phyloP scores from a whole-genome alignment of 352 stramenopile species.

The Globisporangium orthogonon region DNA sequence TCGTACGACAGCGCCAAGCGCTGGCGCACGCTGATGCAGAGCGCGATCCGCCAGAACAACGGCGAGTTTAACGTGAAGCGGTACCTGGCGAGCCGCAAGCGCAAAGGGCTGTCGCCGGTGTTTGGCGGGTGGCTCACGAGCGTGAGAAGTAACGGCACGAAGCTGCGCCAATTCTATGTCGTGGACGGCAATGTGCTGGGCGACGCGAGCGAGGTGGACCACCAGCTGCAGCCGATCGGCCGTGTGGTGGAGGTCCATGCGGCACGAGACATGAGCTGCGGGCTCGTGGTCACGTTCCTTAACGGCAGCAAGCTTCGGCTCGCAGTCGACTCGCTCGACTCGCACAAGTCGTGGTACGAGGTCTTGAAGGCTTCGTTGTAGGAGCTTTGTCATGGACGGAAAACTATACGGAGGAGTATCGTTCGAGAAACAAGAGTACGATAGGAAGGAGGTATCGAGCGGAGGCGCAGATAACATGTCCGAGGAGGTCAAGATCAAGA shows the following conservation, averaged over 20 bases:
- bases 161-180: slow-evolving; percentile 72
- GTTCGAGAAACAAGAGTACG: no score
- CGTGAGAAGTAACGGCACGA: slow-evolving; percentile 23
- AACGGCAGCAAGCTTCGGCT: slow-evolving; percentile 59
- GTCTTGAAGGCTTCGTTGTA: slow-evolving; percentile 37
- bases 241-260: slow-evolving; percentile 54
- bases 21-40: slow-evolving; percentile 61
- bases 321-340: slow-evolving; percentile 63
- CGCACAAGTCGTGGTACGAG: slow-evolving; percentile 69
- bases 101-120: slow-evolving; percentile 60
- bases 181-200: slow-evolving; percentile 62
- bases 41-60: slow-evolving; percentile 32
- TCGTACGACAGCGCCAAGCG: slow-evolving; percentile 74
- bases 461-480: no score
- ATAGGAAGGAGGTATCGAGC: no score
- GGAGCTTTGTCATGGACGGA: not conserved
- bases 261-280: slow-evolving; percentile 55
- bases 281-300: slow-evolving; percentile 59
- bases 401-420: no score
- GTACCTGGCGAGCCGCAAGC: slow-evolving; percentile 55
- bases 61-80: slow-evolving; percentile 61
- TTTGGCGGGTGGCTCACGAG: slow-evolving; percentile 80
- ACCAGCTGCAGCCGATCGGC: slow-evolving; percentile 61
- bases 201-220: slow-evolving; percentile 76
- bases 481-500: not conserved